Percentiles rank a stretch among this genome's conserved stretches.
phyloP scores from a whole-genome alignment of 2,329 filamentous ascomycete species.

The Calonectria hongkongensis region DNA sequence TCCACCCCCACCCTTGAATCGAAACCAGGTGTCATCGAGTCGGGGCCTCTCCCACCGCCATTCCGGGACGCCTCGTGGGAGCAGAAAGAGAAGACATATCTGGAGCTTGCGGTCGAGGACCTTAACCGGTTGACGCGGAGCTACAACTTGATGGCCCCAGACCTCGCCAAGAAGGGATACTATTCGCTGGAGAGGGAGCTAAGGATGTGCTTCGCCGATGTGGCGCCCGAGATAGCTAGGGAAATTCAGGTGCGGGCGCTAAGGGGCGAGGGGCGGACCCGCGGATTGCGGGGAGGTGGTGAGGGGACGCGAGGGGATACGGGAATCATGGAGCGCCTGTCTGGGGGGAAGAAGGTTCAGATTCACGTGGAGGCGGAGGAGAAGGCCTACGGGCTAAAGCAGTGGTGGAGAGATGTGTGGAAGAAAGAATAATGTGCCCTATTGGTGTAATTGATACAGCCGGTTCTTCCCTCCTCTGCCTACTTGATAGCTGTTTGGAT shows the following conservation, averaged over 20 bases:
- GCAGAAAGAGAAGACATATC: slow-evolving; percentile 82
- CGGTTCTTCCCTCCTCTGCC: not conserved
- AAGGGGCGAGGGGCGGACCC: slow-evolving; percentile 58
- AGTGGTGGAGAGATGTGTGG: slow-evolving; percentile 92
- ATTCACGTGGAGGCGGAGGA: slow-evolving; percentile 84
- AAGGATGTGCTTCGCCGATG: slow-evolving; percentile 86
- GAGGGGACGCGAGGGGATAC: slow-evolving; percentile 60
- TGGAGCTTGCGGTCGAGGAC: slow-evolving; percentile 83
- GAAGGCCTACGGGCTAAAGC: slow-evolving; percentile 88
- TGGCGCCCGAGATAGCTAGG: slow-evolving; percentile 84
- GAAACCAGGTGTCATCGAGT: slow-evolving; percentile 2
- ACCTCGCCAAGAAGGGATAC: slow-evolving; percentile 94
- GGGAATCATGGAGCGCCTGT: slow-evolving; percentile 78
- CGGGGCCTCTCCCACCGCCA: slow-evolving; percentile 64
- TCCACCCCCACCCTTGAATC: slow-evolving; percentile 17
- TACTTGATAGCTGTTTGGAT: not conserved
- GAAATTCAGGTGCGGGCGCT: slow-evolving; percentile 83
- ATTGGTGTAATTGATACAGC: not conserved
- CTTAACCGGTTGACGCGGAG: slow-evolving; percentile 88
- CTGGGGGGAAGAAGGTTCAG: slow-evolving; percentile 68
- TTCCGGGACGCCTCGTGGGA: slow-evolving; percentile 90
- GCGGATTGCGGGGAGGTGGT: slow-evolving; percentile 53
- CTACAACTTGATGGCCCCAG: slow-evolving; percentile 96
- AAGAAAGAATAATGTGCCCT: slow-evolving; percentile 50
- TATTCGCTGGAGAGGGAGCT: slow-evolving; percentile 90